Conservation (phyloP, 2,329 filamentous ascomycete species). For the Fusarium ambrosium region DNA sequence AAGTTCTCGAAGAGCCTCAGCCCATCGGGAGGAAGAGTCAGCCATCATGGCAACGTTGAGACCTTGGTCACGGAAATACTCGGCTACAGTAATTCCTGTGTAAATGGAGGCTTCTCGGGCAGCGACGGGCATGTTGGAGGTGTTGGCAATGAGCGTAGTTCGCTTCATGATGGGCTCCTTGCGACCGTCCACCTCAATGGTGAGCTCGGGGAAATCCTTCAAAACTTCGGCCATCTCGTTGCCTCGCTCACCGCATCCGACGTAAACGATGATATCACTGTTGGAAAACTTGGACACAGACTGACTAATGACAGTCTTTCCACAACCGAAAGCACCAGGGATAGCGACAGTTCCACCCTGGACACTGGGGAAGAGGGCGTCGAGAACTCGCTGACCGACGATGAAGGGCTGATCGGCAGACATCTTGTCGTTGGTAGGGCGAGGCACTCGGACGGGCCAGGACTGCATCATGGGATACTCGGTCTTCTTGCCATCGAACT, state of each 20-base stretch:
- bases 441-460: constrained; percentile 97
- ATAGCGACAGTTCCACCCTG: constrained; percentile 98
- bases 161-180: constrained; percentile 99
- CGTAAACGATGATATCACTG: constrained; percentile 98
- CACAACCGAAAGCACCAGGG: constrained; percentile 97
- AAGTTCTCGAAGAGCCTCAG: constrained; percentile 97
- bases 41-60: constrained; percentile 99
- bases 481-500: constrained; percentile 96
- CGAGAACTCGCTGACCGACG: constrained; percentile 95
- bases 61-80: constrained; percentile 97
- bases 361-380: constrained; percentile 95
- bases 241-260: constrained; percentile 90
- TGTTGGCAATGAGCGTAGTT: constrained; percentile 97
- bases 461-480: constrained; percentile 98
- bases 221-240: constrained; percentile 99
- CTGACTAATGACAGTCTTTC: constrained; percentile 99
- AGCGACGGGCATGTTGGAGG: constrained; percentile 99
- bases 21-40: constrained; percentile 97
- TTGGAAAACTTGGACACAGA: constrained; percentile 99
- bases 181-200: constrained; percentile 92
- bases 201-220: constrained; percentile 99
- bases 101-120: constrained; percentile 99
- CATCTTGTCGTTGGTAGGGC: constrained; percentile 92
- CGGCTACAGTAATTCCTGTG: constrained; percentile 92
- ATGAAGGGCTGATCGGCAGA: constrained; percentile 91